phyloP scores from a whole-genome alignment of 2,329 filamentous ascomycete genomes.

The Aureobasidium sp. region DNA sequence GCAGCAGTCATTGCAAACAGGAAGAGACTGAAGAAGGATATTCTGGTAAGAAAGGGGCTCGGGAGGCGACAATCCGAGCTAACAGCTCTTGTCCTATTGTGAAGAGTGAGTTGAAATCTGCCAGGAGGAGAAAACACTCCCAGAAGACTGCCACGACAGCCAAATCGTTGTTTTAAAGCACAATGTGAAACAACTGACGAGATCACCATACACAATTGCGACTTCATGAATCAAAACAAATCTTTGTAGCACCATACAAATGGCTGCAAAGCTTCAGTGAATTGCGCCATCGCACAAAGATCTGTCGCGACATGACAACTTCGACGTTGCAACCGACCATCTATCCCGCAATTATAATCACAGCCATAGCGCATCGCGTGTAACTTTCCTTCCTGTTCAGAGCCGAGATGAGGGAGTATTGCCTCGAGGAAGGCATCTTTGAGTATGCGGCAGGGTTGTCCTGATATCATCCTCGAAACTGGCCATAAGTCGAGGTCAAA shows the following conservation, averaged over 20 bases:
- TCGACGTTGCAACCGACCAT: accelerated
- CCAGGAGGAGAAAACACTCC: no score
- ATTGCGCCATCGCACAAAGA: neutral
- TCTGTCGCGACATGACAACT: neutral
- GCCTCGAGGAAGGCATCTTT: neutral
- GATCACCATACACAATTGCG: neutral
- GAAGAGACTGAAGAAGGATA: no score
- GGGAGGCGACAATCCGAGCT: no score
- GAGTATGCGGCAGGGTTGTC: neutral
- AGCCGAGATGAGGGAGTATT: neutral
- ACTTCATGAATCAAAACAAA: neutral
- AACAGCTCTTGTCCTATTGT: no score
- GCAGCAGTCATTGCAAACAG: neutral
- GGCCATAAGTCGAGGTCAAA: neutral
- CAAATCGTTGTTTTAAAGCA: no score
- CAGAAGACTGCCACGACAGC: neutral
- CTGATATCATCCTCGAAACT: neutral
- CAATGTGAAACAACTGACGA: neutral
- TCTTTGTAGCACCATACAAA: neutral
- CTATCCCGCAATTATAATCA: neutral
- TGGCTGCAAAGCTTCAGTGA: neutral
- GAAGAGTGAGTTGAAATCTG: neutral
- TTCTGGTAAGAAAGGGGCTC: neutral
- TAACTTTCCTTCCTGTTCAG: no score
- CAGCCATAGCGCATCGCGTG: neutral